A percentile compares a stretch with the other conserved stretches of the same genome.
These are phyloP conservation scores for Rhodosporidiobolus odoratus DNA, from an alignment of 768 basidiomycete genomes.

Conservation along the genomic window DNA sequence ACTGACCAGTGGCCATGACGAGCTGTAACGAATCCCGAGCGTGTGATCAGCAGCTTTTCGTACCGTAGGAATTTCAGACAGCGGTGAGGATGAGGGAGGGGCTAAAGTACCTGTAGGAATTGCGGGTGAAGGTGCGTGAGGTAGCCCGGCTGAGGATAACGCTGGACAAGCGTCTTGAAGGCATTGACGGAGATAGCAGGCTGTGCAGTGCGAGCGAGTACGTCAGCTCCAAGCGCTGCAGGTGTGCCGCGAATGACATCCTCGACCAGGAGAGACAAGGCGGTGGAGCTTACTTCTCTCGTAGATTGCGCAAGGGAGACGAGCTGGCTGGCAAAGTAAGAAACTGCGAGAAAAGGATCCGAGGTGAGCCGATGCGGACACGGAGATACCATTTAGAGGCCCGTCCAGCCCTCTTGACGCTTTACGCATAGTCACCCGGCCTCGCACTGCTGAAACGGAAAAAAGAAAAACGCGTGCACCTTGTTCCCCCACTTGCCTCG, in stretches of 20 bases:
- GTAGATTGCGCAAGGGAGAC: not conserved
- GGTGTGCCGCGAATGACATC: not conserved
- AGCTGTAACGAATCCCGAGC: too few relatives aligned
- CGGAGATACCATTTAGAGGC: too few relatives aligned
- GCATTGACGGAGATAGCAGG: slow-evolving; percentile 55
- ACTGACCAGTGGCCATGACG: slow-evolving; percentile 58
- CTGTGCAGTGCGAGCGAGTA: slow-evolving; percentile 44
- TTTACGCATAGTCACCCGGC: too few relatives aligned
- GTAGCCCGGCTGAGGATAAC: slow-evolving; percentile 58
- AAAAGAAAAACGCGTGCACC: not conserved
- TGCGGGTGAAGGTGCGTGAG: slow-evolving; percentile 66
- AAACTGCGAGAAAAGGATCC: not conserved
- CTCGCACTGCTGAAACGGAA: too few relatives aligned
- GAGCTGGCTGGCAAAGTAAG: slow-evolving; percentile 8
- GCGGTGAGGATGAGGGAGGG: not conserved
- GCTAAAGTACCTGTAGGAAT: slow-evolving; percentile 57
- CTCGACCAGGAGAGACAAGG: not conserved
- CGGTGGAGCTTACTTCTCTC: slow-evolving; percentile 3
- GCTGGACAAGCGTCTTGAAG: slow-evolving; percentile 57
- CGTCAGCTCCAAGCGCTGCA: not conserved
- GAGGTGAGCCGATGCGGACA: too few relatives aligned
- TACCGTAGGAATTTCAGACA: too few relatives aligned
- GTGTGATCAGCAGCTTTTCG: too few relatives aligned
- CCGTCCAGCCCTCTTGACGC: too few relatives aligned
- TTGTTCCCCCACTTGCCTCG: slow-evolving; percentile 8